Base-by-base conservation (phyloP, 2,329 filamentous ascomycete species). In the Aspergillus eucalypticola region DNA sequence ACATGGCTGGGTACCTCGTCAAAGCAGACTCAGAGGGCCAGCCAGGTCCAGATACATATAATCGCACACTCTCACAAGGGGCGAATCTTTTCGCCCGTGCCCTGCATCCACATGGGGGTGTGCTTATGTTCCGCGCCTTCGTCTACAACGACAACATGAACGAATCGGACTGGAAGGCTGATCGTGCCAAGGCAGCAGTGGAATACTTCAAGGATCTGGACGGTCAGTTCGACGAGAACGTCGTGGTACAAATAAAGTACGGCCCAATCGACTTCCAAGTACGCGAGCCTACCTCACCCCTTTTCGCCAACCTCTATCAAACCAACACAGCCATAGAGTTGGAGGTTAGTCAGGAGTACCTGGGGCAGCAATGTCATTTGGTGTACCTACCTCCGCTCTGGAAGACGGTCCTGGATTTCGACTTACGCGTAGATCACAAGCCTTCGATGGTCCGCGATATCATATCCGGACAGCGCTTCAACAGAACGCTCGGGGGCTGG, bases 191-290 rank as follows among this genome's bases (percentile, higher is more conserved):
- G 57, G 88, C 87, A 0, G 87, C 87, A 0, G 86, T 90, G 0
- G 79, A 90, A 1, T 89, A 84, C 73, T 90, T 91, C 71, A 78
- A 84, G 15, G 79, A 80, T 0, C 80, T 90, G 0, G 88, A 91
- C 66, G 83, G 81, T 5, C 72, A 86, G 60, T 91, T 91, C 59
- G 85, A 88, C 21, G 85, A 88, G 49, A 91, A 91, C 50, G 88
- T 90, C 0, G 81, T 91, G 0, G 81, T 91, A 2, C 88, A 91
- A 69, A 87, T 91, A 73, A 91, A 91, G 73, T 90, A 88, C 63
- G 88, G 89, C 0, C 88, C 88, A 0, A 90, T 90, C 60, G 88
- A 91, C 69, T 90, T 91, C 72, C 88, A 90, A 67, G 86, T 90
- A 10, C 83, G 88, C 38, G 88, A 90, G 70, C 85, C 88, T 1